Conservation (phyloP, 2,329 filamentous ascomycete genomes). For the Exophiala spinifera region DNA sequence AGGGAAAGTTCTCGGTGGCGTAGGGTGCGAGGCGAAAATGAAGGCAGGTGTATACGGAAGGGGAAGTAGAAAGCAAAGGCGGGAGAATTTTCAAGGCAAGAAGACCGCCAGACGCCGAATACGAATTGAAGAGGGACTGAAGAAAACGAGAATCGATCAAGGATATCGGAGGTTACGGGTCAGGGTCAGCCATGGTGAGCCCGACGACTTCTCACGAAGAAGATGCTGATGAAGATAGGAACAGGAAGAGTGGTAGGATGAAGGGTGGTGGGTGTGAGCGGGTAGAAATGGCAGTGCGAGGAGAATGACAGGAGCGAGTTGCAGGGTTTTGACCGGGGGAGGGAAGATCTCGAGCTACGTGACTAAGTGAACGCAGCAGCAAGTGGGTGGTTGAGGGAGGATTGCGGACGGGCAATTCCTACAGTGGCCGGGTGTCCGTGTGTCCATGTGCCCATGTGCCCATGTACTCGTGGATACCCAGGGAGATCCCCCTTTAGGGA, state of each 20-base stretch:
- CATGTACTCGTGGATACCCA: too few relatives aligned
- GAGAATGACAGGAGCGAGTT: neutral
- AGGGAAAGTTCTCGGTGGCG: constrained; percentile 2
- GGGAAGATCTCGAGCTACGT: neutral
- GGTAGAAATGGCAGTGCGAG: constrained; percentile 4
- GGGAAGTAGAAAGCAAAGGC: constrained; percentile 1
- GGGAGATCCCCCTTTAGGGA: too few relatives aligned
- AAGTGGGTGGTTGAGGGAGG: too few relatives aligned
- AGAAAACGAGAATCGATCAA: constrained; percentile 1
- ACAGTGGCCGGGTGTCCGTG: too few relatives aligned
- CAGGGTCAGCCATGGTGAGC: constrained; percentile 20
- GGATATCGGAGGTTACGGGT: constrained; percentile 7
- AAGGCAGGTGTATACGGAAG: constrained; percentile 7
- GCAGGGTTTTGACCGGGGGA: too few relatives aligned
- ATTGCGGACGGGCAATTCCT: too few relatives aligned
- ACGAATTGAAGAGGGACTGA: constrained; percentile 1
- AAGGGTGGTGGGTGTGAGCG: constrained; percentile 1
- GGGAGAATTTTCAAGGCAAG: constrained; percentile 12
- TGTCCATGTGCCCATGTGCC: too few relatives aligned
- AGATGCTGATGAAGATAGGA: constrained; percentile 6
- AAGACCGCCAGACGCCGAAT: constrained; percentile 19
- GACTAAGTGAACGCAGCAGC: too few relatives aligned
- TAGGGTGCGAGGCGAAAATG: constrained; percentile 1
- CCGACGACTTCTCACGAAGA: constrained; percentile 8
- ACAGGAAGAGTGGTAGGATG: neutral